Evolutionary conservation across 2,329 filamentous ascomycete genomes (phyloP).

Genomic region (Fusarium sp.): DNA sequence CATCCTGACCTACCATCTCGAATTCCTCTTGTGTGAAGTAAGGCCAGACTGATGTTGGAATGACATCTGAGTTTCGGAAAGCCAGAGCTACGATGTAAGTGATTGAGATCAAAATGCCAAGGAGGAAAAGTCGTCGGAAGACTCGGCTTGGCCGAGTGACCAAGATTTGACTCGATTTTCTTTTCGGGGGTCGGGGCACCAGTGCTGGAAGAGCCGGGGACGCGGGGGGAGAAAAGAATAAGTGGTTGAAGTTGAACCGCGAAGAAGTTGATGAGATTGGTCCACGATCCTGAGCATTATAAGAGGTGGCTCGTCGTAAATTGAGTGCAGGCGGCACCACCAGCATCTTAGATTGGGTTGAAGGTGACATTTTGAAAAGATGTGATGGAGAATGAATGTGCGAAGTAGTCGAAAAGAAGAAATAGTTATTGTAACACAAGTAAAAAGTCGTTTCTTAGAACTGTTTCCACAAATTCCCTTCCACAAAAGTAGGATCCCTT

Average conservation of each 20-base stretch:
- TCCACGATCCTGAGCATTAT: slow-evolving; percentile 65
- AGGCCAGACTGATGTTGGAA: slow-evolving; percentile 49
- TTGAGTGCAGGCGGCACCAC: slow-evolving; percentile 69
- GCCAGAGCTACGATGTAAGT: slow-evolving; percentile 61
- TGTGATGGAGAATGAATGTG: neutral
- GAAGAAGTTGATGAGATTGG: slow-evolving; percentile 72
- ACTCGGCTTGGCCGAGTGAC: slow-evolving; percentile 68
- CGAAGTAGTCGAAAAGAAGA: slow-evolving; percentile 33
- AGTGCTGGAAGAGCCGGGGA: slow-evolving; percentile 79
- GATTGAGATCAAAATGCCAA: slow-evolving; percentile 63
- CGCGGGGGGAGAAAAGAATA: slow-evolving; percentile 75
- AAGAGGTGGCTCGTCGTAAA: slow-evolving; percentile 70
- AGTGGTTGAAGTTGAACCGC: slow-evolving; percentile 75
- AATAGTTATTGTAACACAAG: slow-evolving; percentile 29
- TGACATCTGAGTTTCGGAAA: slow-evolving; percentile 48
- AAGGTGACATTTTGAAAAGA: slow-evolving; percentile 56
- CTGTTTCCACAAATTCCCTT: slow-evolving; percentile 13
- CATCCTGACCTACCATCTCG: slow-evolving; percentile 75
- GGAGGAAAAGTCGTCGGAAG: slow-evolving; percentile 67
- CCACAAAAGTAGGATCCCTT: slow-evolving; percentile 15
- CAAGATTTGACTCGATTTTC: slow-evolving; percentile 65
- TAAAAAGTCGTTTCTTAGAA: slow-evolving; percentile 22
- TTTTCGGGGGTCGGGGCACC: slow-evolving; percentile 71
- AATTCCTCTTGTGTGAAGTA: slow-evolving; percentile 67
- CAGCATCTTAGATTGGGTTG: slow-evolving; percentile 64